Percentiles rank a stretch among this genome's conserved stretches.
These are phyloP conservation scores for Pichia kudriavzevii DNA, from an alignment of 1,139 yeast species.

Conservation along the genomic window DNA sequence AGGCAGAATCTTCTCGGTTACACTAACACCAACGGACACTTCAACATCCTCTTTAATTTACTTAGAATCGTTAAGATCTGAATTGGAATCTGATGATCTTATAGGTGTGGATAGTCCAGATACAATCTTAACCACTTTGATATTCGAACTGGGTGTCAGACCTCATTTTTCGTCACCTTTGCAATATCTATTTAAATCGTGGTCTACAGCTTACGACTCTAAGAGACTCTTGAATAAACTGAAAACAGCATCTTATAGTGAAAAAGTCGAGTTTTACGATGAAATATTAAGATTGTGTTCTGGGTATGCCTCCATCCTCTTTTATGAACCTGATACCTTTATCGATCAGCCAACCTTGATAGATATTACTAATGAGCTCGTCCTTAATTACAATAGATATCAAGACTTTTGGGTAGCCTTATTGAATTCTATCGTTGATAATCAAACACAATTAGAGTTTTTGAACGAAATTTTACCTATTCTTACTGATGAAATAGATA, in stretches of 20 bases:
- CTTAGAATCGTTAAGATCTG: slow-evolving; percentile 34
- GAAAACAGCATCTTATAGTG: slow-evolving; percentile 23
- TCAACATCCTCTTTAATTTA: slow-evolving; percentile 23
- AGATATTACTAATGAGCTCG: slow-evolving; percentile 43
- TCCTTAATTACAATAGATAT: slow-evolving; percentile 33
- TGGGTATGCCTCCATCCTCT: slow-evolving; percentile 62
- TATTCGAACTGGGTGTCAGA: slow-evolving; percentile 45
- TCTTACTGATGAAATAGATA: slow-evolving; percentile 25
- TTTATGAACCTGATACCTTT: slow-evolving; percentile 67
- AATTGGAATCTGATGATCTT: slow-evolving; percentile 14
- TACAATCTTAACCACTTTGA: slow-evolving; percentile 44
- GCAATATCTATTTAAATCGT: slow-evolving; percentile 39
- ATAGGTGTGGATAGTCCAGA: slow-evolving; percentile 30
- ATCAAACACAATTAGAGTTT: slow-evolving; percentile 56
- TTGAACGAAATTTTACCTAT: slow-evolving; percentile 49
- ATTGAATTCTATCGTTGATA: slow-evolving; percentile 52
- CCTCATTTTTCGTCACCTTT: slow-evolving; percentile 31
- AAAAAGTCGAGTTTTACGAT: slow-evolving; percentile 36
- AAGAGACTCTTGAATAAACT: slow-evolving; percentile 35
- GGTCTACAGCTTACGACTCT: slow-evolving; percentile 34
- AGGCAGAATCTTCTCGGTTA: slow-evolving; percentile 36
- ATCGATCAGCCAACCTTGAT: slow-evolving; percentile 34
- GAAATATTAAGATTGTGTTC: slow-evolving; percentile 49
- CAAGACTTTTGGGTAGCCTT: slow-evolving; percentile 54
- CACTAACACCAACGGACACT: slow-evolving; percentile 24